Evolutionary conservation across 164 flowering plant genomes (phyloP), one percentile per base, ranked within the genome.

Genomic region (Aristolochia fimbriata): DNA sequence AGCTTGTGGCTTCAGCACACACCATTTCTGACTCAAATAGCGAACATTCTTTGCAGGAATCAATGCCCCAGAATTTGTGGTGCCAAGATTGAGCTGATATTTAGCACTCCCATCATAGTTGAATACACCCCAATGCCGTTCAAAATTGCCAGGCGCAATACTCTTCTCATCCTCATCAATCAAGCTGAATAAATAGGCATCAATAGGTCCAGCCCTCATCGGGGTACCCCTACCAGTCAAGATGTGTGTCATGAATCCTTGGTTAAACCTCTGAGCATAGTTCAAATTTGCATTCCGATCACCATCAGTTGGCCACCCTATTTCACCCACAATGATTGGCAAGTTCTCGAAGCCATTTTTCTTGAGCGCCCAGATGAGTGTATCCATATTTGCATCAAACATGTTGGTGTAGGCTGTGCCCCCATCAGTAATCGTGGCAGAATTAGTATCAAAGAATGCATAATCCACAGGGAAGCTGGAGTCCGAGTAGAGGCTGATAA

Each of bases 281-380:
- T 41, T 47, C 5, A 70, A 15, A 67, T 87, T 86, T 13, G 96
- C 97, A 64, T 88, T 81, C 62, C 58, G 64, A 43, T 91, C 91
- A 47, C 97, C 97, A 61, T 87, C 97, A 1, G 97, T 87, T 4
- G 97, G 97, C 96, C 97, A 91, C 43, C 96, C 97, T 23, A 91
- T 79, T 67, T 91, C 97, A 49, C 97, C 97, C 10, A 91, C 70
- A 22, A 91, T 82, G 30, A 91, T 83, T 13, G 88, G 85, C 63
- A 91, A 30, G 66, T 83, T 80, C 43, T 71, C 76, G 57, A 62
- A 88, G 0, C 97, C 97, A 59, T 88, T 86, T 70, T 76, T 88
- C 59, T 74, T 81, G 4, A 91, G 66, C 22, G 97, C 88, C 86
- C 89, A 80, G 4, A 80, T 80, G 15, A 91, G 87, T 21, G 96